These are phyloP conservation scores for Saccharomyces hybrid DNA, from an alignment of 1,139 yeast genomes.

Conservation along the genomic window DNA sequence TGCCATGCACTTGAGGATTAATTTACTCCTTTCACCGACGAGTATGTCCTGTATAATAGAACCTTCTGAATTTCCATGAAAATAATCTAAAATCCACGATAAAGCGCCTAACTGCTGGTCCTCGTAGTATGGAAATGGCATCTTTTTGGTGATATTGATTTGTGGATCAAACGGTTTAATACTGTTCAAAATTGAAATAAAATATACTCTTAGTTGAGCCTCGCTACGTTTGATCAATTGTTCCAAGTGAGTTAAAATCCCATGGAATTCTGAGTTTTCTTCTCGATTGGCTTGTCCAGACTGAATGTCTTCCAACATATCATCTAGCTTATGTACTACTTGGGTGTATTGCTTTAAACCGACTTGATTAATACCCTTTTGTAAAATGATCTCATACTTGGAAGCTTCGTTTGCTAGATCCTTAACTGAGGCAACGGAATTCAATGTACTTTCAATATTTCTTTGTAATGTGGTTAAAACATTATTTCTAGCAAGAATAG, in stretches of 20 bases:
- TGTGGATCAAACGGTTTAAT: conserved; percentile 38
- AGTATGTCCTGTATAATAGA: conserved; percentile 38
- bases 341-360: conserved; percentile 34
- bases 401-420: conserved; percentile 57
- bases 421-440: conserved; percentile 55
- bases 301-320: conserved; percentile 33
- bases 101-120: conserved; percentile 37
- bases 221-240: conserved; percentile 32
- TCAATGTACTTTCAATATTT: conserved; percentile 55
- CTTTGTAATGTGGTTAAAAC: conserved; percentile 47
- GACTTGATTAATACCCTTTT: conserved; percentile 29
- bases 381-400: conserved; percentile 40
- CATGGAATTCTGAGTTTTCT: conserved; percentile 33
- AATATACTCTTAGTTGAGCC: conserved; percentile 31
- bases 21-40: conserved; percentile 41
- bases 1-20: conserved; percentile 39
- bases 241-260: conserved; percentile 33
- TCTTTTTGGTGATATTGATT: conserved; percentile 32
- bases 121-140: conserved; percentile 37
- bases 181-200: conserved; percentile 27
- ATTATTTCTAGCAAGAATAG: conserved; percentile 60
- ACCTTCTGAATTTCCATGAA: conserved; percentile 34
- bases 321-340: conserved; percentile 36
- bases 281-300: conserved; percentile 22
- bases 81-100: conserved; percentile 41